These are phyloP conservation scores for Colletotrichum euphorbiae DNA, from an alignment of 2,329 filamentous ascomycete species.

Conservation along the genomic window DNA sequence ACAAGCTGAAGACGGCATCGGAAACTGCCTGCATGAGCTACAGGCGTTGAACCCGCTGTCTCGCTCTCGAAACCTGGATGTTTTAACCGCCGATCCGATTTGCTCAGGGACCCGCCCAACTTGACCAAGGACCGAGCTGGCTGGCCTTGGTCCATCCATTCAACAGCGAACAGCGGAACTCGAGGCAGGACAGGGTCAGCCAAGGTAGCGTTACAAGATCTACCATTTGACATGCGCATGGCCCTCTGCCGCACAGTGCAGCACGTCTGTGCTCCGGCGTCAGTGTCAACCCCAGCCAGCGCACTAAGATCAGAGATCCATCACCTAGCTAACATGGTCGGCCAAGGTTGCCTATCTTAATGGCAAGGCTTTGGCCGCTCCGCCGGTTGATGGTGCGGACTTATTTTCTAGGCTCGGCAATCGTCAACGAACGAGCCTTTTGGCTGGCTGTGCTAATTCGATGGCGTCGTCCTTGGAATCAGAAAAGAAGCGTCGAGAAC, in stretches of 20 bases:
- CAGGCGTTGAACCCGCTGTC: neutral
- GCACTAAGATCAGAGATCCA: conserved; percentile 36
- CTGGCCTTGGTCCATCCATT: neutral
- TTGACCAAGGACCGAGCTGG: conserved; percentile 8
- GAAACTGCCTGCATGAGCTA: neutral
- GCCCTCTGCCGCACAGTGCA: conserved; percentile 40
- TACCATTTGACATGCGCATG: conserved; percentile 39
- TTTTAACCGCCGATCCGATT: neutral
- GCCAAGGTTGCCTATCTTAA: neutral
- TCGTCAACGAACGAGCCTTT: conserved; percentile 28
- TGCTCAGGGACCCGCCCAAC: conserved; percentile 1
- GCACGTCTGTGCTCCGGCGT: conserved; percentile 37
- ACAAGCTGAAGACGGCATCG: neutral
- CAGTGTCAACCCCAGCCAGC: conserved; percentile 31
- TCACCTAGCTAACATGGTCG: conserved; percentile 3
- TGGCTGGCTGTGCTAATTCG: conserved; percentile 4
- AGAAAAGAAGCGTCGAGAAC: conserved; percentile 37
- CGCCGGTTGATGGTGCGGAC: conserved; percentile 2
- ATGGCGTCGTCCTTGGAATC: conserved; percentile 15
- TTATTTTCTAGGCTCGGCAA: conserved; percentile 34
- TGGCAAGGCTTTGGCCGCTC: conserved; percentile 13
- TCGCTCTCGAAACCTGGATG: neutral
- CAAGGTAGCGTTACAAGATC: conserved; percentile 40
- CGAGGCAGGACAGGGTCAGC: conserved; percentile 24
- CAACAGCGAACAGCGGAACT: neutral